These are phyloP conservation scores for Vitis labrusca DNA, from an alignment of 164 flowering plant species.

Conservation along the genomic window DNA sequence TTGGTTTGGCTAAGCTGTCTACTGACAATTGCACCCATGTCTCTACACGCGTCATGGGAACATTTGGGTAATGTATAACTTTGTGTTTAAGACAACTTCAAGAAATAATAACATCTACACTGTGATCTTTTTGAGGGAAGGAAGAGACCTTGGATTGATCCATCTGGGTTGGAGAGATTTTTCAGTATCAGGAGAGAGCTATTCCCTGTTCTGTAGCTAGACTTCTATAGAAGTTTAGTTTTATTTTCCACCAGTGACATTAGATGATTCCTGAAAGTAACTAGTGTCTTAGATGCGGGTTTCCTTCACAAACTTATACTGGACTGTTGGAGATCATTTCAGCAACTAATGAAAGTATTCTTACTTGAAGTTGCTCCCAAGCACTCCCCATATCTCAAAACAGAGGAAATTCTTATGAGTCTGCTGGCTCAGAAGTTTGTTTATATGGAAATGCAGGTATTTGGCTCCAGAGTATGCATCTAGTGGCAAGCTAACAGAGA, in stretches of 20 bases:
- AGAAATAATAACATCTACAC: too few species aligned
- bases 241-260: too few species aligned
- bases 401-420: background rate
- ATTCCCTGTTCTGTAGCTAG: too few species aligned
- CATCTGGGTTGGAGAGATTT: too few species aligned
- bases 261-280: too few species aligned
- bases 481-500: slow-evolving; percentile 74
- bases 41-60: slow-evolving; percentile 91
- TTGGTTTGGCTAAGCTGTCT: slow-evolving; percentile 77
- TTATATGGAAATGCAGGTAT: slow-evolving; percentile 41
- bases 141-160: too few species aligned
- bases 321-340: background rate
- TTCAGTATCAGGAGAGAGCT: too few species aligned
- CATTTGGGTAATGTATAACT: slow-evolving; percentile 59
- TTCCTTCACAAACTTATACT: too few species aligned
- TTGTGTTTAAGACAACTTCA: too few species aligned
- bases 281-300: too few species aligned
- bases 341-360: background rate
- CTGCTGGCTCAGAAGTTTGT: background rate
- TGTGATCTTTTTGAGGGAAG: too few species aligned
- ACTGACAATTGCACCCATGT: slow-evolving; percentile 69
- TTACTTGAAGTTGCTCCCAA: background rate
- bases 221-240: too few species aligned
- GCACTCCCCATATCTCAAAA: background rate
- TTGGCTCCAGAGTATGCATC: slow-evolving; percentile 89